Evolutionary conservation across 2,329 filamentous ascomycete species (phyloP).

Genomic region (Leptographium procerum): DNA sequence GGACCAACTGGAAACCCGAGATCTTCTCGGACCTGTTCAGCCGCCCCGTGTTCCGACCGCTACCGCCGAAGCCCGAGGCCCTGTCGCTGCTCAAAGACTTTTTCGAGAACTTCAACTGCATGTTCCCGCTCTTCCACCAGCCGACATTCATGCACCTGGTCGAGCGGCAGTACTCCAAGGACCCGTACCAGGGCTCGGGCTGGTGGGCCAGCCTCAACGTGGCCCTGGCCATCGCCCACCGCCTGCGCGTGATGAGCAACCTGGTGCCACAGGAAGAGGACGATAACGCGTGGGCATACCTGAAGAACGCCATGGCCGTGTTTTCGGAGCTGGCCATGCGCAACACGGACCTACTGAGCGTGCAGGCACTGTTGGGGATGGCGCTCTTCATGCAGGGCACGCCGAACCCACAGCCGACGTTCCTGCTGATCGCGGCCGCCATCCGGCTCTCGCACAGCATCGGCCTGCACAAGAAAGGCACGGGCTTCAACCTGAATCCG

Average conservation of each 20-base stretch:
- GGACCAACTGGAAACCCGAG: conserved; percentile 97
- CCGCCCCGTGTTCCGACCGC: conserved; percentile 67
- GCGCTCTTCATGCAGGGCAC: conserved; percentile 91
- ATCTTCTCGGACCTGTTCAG: conserved; percentile 89
- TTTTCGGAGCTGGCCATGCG: conserved; percentile 89
- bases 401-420: conserved; percentile 89
- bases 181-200: conserved; percentile 88
- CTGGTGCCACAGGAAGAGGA: conserved; percentile 84
- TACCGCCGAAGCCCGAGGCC: conserved; percentile 80
- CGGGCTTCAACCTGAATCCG: conserved; percentile 84
- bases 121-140: conserved; percentile 95
- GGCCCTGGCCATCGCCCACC: conserved; percentile 82
- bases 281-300: conserved; percentile 84
- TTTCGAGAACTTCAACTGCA: conserved; percentile 98
- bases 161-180: conserved; percentile 81
- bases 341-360: conserved; percentile 88
- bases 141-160: conserved; percentile 98
- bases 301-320: conserved; percentile 94
- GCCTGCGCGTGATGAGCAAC: conserved; percentile 90
- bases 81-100: conserved; percentile 83
- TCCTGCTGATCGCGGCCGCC: conserved; percentile 80
- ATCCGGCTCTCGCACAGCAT: conserved; percentile 89
- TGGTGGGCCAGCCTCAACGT: conserved; percentile 99
- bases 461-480: conserved; percentile 85
- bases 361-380: conserved; percentile 90